Evolutionary conservation across 768 basidiomycete species (phyloP).

Genomic region (Serendipita indica): DNA sequence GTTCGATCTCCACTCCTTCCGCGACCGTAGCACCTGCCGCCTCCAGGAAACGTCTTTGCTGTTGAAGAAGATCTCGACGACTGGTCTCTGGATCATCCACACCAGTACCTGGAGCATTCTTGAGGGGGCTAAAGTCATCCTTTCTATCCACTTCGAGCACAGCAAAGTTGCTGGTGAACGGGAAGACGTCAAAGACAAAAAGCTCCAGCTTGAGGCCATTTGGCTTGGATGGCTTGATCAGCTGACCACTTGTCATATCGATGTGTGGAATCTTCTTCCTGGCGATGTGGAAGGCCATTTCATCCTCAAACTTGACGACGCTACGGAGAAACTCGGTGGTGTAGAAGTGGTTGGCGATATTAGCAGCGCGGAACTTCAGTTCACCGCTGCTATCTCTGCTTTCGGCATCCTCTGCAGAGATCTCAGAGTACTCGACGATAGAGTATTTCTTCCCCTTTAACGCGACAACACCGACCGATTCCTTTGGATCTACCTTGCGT

Average conservation of each 20-base stretch:
- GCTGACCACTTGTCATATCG: slow-evolving; percentile 49
- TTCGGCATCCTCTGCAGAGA: slow-evolving; percentile 76
- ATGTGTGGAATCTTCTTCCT: slow-evolving; percentile 90
- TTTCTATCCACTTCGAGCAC: slow-evolving; percentile 77
- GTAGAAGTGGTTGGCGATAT: slow-evolving; percentile 98
- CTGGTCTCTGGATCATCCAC: slow-evolving; percentile 86
- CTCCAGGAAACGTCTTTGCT: slow-evolving; percentile 76
- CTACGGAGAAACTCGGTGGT: slow-evolving; percentile 67
- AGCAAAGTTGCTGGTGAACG: slow-evolving; percentile 65
- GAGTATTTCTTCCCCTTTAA: slow-evolving; percentile 67
- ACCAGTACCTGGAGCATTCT: slow-evolving; percentile 90
- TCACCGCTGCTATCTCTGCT: slow-evolving; percentile 53
- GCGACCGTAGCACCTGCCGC: slow-evolving; percentile 56
- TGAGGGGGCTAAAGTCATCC: slow-evolving; percentile 93
- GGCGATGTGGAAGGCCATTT: slow-evolving; percentile 95
- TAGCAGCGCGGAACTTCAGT: slow-evolving; percentile 82
- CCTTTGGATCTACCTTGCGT: slow-evolving; percentile 69
- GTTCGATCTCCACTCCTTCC: slow-evolving; percentile 73
- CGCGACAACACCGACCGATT: slow-evolving; percentile 92
- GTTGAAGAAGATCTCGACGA: slow-evolving; percentile 71
- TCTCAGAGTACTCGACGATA: slow-evolving; percentile 97
- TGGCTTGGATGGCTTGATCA: slow-evolving; percentile 69
- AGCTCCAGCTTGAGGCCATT: slow-evolving; percentile 99
- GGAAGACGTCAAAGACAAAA: slow-evolving; percentile 99
- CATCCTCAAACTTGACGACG: slow-evolving; percentile 67